Base-by-base conservation (phyloP, 495 filamentous ascomycete species). In the Hypoxylon rickii region DNA sequence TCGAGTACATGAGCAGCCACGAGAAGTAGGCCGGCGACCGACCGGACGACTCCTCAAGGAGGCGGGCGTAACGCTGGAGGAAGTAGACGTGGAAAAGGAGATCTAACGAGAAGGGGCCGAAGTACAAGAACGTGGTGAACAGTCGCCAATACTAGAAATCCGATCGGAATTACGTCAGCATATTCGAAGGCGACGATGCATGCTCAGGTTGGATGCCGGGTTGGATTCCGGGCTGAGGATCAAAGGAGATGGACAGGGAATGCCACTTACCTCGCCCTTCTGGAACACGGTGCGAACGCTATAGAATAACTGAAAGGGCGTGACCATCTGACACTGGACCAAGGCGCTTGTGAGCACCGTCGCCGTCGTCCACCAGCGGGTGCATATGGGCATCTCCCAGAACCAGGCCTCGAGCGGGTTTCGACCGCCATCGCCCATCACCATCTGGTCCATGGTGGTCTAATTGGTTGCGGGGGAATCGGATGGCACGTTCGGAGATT, bases 61-160 rank as follows among this genome's bases (percentile, higher is more conserved):
- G 86, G 32, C 95, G 89, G 8, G 92, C 91, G 75, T 98, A 98
- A 19, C 94, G 90, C 66, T 96, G 91, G 37, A 97, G 84, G 79
- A 98, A 98, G 81, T 97, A 98, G 73, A 98, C 88, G 68, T 98
- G 95, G 82, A 97, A 97, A 64, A 97, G 82, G 18, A 98, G 86
- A 72, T 98, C 94, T 62, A 98, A 85, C 34, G 86, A 91, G 44
- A 98, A 83, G 8, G 92, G 91, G 16, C 95, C 95, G 70, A 97
- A 97, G 76, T 97, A 98, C 58, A 96, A 83, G 73, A 98, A 98
- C 2, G 95, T 96, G 10, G 92, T 92, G 13, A 97, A 55, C 1
- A 98, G 78, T 19, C 94, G 90, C 95, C 95, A 97, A 73, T 96
- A 97, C 89, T 97, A 54, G 4, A 29, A 51, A 29, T n/a, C 5